Percentiles rank a stretch among this genome's conserved stretches.
These are phyloP conservation scores for Magnusiomyces ingens DNA, from an alignment of 1,139 yeast species.

Conservation along the genomic window DNA sequence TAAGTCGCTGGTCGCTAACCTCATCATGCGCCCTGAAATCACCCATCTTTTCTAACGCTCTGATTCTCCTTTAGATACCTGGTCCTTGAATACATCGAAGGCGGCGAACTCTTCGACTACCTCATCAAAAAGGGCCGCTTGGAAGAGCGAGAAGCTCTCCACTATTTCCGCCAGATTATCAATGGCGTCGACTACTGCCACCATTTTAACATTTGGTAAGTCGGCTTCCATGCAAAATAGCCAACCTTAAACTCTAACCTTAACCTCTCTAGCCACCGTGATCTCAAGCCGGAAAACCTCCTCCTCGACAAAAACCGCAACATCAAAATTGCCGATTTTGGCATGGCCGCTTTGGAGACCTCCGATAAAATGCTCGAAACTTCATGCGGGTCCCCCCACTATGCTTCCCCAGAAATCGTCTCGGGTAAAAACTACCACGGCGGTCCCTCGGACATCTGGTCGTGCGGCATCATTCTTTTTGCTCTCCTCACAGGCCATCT, in stretches of 20 bases:
- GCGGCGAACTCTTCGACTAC: conserved; percentile 93
- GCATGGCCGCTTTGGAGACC: conserved; percentile 98
- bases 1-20: no score
- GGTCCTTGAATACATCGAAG: conserved; percentile 92
- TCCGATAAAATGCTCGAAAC: conserved; percentile 76
- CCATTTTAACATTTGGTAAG: conserved; percentile 63
- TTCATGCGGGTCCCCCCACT: conserved; percentile 97
- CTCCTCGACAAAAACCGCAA: conserved; percentile 78
- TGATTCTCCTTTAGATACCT: conserved; percentile 41
- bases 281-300: conserved; percentile 90
- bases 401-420: conserved; percentile 96
- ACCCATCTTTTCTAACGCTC: not conserved
- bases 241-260: not conserved
- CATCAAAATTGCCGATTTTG: conserved; percentile 96
- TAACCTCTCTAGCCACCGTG: conserved; percentile 54
- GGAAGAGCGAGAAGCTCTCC: conserved; percentile 83
- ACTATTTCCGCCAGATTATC: conserved; percentile 86
- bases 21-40: not conserved
- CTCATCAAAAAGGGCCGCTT: conserved; percentile 81
- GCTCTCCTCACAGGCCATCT: conserved; percentile 91
- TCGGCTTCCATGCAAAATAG: not conserved
- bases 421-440: conserved; percentile 94
- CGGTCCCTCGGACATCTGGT: conserved; percentile 97
- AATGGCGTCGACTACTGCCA: conserved; percentile 91
- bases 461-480: conserved; percentile 91